Conservation (phyloP, 805 yeast genomes). For the Ogataea chonburiensis region DNA sequence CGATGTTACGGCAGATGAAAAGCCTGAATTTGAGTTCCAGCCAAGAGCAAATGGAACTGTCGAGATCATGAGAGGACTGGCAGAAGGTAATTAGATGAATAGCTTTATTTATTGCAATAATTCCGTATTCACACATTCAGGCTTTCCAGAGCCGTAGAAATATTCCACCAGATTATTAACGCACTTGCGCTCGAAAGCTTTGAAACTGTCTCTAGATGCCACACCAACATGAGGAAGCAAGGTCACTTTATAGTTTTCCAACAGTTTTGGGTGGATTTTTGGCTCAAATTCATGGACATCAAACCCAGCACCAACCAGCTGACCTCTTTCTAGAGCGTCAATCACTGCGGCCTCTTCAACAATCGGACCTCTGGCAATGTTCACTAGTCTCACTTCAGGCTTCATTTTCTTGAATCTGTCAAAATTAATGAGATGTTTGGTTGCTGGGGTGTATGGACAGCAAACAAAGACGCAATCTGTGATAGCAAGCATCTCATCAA, state of each 20-base stretch:
- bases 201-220: constrained; percentile 36
- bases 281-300: constrained; percentile 46
- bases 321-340: constrained; percentile 40
- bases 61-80: constrained; percentile 13
- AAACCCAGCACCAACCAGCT: constrained; percentile 42
- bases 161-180: constrained; percentile 37
- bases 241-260: constrained; percentile 37
- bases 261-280: constrained; percentile 32
- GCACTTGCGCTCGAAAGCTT: constrained; percentile 38
- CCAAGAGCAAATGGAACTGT: constrained; percentile 19
- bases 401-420: constrained; percentile 34
- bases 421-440: constrained; percentile 37
- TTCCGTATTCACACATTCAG: constrained; percentile 26
- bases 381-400: constrained; percentile 32
- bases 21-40: constrained; percentile 5
- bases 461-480: constrained; percentile 37
- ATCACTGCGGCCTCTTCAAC: constrained; percentile 40
- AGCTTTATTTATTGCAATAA: too few relatives aligned
- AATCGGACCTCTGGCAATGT: constrained; percentile 42
- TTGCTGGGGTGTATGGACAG: constrained; percentile 40
- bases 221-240: constrained; percentile 41
- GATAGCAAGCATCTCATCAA: constrained; percentile 30
- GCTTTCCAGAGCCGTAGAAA: constrained; percentile 36
- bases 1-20: not conserved
- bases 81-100: constrained; percentile 9